Percentiles rank a stretch among this genome's conserved stretches.
Evolutionary conservation across 257 asterid species (phyloP).

Genomic region (Solanum sitiens): DNA sequence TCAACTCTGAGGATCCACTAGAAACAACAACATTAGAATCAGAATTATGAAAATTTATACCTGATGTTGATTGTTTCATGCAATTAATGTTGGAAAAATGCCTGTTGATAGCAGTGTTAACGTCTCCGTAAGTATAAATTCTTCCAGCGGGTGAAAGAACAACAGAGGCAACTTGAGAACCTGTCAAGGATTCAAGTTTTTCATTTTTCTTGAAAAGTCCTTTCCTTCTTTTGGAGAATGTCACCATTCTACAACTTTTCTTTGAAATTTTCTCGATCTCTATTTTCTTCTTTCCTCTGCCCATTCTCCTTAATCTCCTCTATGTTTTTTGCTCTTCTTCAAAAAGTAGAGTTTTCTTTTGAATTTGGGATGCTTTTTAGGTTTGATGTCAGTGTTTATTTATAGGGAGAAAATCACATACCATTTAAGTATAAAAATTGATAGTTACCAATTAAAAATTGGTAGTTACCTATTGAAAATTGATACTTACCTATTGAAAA

Average conservation of each 20-base stretch:
- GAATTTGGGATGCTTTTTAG: background rate
- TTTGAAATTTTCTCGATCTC: background rate
- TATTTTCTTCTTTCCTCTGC: background rate
- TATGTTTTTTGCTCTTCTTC: background rate
- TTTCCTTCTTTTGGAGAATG: background rate
- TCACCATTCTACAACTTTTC: background rate
- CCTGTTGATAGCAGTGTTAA: background rate
- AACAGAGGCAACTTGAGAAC: background rate
- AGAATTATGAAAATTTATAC: background rate
- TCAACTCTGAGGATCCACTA: background rate
- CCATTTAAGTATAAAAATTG: background rate
- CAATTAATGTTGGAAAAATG: background rate
- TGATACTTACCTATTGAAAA: too few species aligned
- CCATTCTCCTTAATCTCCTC: background rate
- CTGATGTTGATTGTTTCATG: background rate
- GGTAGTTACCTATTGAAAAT: background rate
- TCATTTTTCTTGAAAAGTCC: background rate
- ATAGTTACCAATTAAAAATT: background rate
- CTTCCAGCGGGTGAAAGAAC: background rate
- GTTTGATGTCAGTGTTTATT: background rate
- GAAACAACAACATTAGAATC: background rate
- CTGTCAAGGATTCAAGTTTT: background rate
- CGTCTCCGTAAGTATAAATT: background rate
- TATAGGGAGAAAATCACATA: background rate
- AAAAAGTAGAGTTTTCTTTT: background rate